Conservation (phyloP, 805 yeast genomes). For the Candida verbasci region DNA sequence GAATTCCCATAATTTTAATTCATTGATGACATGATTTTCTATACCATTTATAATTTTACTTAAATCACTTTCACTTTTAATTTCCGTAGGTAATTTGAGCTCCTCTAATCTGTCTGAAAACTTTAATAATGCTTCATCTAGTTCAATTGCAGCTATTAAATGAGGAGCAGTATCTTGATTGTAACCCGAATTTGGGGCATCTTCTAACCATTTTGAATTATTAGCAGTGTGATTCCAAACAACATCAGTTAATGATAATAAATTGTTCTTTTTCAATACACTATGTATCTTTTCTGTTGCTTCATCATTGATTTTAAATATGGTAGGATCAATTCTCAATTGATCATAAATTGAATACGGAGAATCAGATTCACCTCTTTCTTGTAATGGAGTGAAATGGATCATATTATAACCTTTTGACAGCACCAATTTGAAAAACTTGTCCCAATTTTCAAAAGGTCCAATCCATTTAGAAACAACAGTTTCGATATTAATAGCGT, state of each 20-base stretch:
- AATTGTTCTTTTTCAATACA: slow-evolving; percentile 51
- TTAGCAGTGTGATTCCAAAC: slow-evolving; percentile 95
- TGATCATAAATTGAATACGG: slow-evolving; percentile 93
- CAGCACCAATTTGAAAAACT: slow-evolving; percentile 55
- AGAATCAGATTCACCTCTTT: slow-evolving; percentile 84
- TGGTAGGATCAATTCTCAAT: slow-evolving; percentile 61
- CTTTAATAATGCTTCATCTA: slow-evolving; percentile 64
- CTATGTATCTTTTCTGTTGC: slow-evolving; percentile 47
- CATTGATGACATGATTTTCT: slow-evolving; percentile 59
- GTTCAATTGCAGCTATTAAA: slow-evolving; percentile 74
- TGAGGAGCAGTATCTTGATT: slow-evolving; percentile 87
- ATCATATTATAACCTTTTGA: slow-evolving; percentile 89
- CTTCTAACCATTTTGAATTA: slow-evolving; percentile 79
- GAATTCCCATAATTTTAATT: slow-evolving; percentile 79
- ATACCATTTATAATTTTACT: slow-evolving; percentile 62
- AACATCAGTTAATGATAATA: slow-evolving; percentile 82
- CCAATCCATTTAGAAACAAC: slow-evolving; percentile 94
- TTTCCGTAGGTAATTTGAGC: slow-evolving; percentile 57
- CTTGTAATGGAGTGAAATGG: slow-evolving; percentile 91
- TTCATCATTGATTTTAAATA: slow-evolving; percentile 53
- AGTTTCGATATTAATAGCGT: slow-evolving; percentile 76
- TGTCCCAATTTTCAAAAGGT: slow-evolving; percentile 59
- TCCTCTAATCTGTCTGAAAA: slow-evolving; percentile 56
- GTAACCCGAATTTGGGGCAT: slow-evolving; percentile 90
- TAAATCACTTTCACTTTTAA: slow-evolving; percentile 53